Conservation (phyloP, 164 flowering plant species). For the Vitis rotundifolia region DNA sequence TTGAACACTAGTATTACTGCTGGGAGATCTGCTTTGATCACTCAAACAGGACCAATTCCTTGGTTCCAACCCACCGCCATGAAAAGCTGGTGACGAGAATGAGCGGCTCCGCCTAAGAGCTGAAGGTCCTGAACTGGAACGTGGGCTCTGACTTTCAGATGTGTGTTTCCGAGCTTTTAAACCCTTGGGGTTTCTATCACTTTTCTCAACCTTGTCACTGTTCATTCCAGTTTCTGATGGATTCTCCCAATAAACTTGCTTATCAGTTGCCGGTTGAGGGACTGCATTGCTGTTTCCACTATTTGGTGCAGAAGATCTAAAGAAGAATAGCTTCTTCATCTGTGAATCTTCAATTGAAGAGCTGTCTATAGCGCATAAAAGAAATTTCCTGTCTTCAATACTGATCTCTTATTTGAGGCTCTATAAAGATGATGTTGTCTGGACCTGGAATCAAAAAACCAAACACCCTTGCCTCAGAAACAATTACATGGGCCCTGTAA, state of each 20-base stretch:
- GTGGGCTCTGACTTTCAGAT: slow-evolving; percentile 30
- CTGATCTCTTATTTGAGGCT: not conserved
- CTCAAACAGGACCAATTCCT: slow-evolving; percentile 15
- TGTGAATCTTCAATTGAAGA: slow-evolving; percentile 15
- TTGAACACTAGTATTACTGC: slow-evolving; percentile 17
- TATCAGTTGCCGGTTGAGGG: slow-evolving; percentile 43
- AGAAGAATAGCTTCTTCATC: slow-evolving; percentile 88
- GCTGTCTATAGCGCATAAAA: not conserved
- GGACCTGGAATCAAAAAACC: not conserved
- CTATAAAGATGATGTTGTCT: not conserved
- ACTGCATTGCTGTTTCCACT: slow-evolving; percentile 31
- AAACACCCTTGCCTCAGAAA: no score
- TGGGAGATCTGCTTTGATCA: slow-evolving; percentile 49
- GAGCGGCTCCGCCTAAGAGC: slow-evolving; percentile 77
- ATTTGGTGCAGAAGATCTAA: slow-evolving; percentile 58
- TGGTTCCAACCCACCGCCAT: slow-evolving; percentile 29
- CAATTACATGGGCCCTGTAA: no score
- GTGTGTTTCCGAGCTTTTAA: slow-evolving; percentile 33
- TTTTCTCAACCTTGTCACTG: slow-evolving; percentile 13
- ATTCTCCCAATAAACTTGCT: slow-evolving; percentile 48
- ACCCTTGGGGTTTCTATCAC: slow-evolving; percentile 23
- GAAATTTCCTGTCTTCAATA: no score
- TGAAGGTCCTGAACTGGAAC: slow-evolving; percentile 18
- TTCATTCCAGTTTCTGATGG: slow-evolving; percentile 24
- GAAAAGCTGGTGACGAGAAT: slow-evolving; percentile 57